Conservation (phyloP, 352 stramenopile species). For the Globisporangium sylvaticum region DNA sequence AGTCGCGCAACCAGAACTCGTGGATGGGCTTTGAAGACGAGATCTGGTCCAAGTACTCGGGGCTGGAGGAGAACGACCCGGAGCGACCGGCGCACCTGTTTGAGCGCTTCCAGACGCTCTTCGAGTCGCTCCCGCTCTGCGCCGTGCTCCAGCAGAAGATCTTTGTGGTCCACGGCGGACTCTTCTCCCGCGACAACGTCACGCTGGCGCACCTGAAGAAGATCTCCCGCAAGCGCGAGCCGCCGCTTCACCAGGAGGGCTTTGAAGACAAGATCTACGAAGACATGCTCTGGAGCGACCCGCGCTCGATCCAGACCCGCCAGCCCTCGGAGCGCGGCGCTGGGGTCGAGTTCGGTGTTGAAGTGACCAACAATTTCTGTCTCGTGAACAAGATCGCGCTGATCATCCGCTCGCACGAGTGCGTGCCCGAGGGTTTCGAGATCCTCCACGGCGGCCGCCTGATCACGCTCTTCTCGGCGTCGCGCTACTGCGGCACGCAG, state of each 20-base stretch:
- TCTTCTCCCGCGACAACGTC: slow-evolving; percentile 91
- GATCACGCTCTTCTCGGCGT: slow-evolving; percentile 92
- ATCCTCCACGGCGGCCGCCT: slow-evolving; percentile 85
- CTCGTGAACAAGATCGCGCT: slow-evolving; percentile 91
- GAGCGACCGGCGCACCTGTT: slow-evolving; percentile 53
- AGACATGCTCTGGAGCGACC: slow-evolving; percentile 92
- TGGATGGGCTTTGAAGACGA: slow-evolving; percentile 93
- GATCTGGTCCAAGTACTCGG: slow-evolving; percentile 82
- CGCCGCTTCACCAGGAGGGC: slow-evolving; percentile 79
- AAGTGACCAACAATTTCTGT: slow-evolving; percentile 93
- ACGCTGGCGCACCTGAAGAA: slow-evolving; percentile 87
- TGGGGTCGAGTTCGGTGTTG: slow-evolving; percentile 90
- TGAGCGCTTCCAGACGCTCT: slow-evolving; percentile 75
- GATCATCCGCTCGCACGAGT: slow-evolving; percentile 93
- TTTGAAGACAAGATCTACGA: slow-evolving; percentile 94
- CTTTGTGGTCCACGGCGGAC: slow-evolving; percentile 92
- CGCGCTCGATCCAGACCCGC: slow-evolving; percentile 65
- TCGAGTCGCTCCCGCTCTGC: slow-evolving; percentile 88
- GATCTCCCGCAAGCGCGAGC: slow-evolving; percentile 90
- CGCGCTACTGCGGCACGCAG: slow-evolving; percentile 89
- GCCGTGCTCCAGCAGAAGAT: slow-evolving; percentile 89
- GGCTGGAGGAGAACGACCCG: slow-evolving; percentile 47
- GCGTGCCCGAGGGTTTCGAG: slow-evolving; percentile 89
- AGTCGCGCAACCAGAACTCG: slow-evolving; percentile 92
- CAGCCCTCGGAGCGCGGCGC: slow-evolving; percentile 86